Conservation (phyloP, 345 rosid species). For the Punica granatum region DNA sequence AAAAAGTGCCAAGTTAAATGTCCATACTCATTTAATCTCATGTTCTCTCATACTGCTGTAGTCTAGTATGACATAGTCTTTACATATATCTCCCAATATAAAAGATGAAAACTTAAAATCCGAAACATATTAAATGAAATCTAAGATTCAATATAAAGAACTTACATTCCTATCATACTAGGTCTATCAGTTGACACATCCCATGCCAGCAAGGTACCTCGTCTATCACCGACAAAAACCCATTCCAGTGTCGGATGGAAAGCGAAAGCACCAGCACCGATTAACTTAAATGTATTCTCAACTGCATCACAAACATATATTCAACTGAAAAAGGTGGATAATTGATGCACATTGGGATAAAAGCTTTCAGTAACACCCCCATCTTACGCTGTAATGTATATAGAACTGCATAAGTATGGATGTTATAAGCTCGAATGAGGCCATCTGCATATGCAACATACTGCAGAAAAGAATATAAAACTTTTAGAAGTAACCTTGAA, state of each 20-base stretch:
- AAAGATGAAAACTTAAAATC: background rate
- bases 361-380: slow-evolving; percentile 5
- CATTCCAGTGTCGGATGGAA: slow-evolving; percentile 94
- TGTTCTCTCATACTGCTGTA: background rate
- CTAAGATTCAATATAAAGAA: background rate
- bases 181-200: slow-evolving; percentile 99
- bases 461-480: slow-evolving; percentile 32
- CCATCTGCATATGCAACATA: slow-evolving; percentile 99
- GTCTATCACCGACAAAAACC: slow-evolving; percentile 98
- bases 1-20: background rate
- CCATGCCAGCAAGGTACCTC: slow-evolving; percentile 95
- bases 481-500: background rate
- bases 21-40: background rate
- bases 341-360: background rate
- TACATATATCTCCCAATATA: background rate
- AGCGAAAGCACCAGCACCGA: slow-evolving; percentile 92
- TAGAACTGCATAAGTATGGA: slow-evolving; percentile 82
- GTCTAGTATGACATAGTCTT: background rate
- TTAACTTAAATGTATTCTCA: slow-evolving; percentile 88
- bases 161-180: slow-evolving; percentile 93
- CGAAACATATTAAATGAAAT: background rate
- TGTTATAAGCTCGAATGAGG: slow-evolving; percentile 91
- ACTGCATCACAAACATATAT: slow-evolving; percentile 34
- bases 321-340: slow-evolving; percentile 8
- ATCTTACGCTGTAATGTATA: slow-evolving; percentile 87